Percentiles rank a stretch among this genome's conserved stretches.
phyloP scores from a whole-genome alignment of 2,329 filamentous ascomycete genomes.

The Phoma sp. region DNA sequence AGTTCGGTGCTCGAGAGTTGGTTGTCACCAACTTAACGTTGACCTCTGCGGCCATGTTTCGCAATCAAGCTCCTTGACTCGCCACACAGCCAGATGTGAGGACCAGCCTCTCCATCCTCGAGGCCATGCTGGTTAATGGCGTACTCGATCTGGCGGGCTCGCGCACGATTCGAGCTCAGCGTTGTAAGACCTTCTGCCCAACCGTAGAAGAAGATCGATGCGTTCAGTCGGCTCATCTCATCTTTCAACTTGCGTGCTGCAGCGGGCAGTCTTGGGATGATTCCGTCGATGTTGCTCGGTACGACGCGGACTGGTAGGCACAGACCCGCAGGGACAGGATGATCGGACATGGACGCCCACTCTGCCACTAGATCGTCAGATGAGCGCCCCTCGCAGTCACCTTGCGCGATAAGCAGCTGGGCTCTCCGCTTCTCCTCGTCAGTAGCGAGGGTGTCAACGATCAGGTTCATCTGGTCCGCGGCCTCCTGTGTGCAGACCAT shows the following conservation, averaged over 20 bases:
- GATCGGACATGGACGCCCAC: slow-evolving; percentile 57
- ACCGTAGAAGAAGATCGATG: slow-evolving; percentile 74
- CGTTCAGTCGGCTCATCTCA: slow-evolving; percentile 66
- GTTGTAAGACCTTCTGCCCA: slow-evolving; percentile 71
- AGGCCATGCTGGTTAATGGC: slow-evolving; percentile 61
- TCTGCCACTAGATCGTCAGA: slow-evolving; percentile 23
- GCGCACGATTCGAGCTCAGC: slow-evolving; percentile 72
- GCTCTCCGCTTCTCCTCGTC: slow-evolving; percentile 60
- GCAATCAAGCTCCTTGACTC: slow-evolving; percentile 71
- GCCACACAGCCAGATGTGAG: slow-evolving; percentile 69
- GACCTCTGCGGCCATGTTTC: slow-evolving; percentile 52
- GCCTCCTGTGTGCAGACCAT: slow-evolving; percentile 73
- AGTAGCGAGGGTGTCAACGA: slow-evolving; percentile 48
- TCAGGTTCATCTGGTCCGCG: slow-evolving; percentile 64
- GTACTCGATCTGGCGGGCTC: slow-evolving; percentile 69
- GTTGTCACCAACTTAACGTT: background rate
- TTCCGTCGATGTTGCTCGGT: slow-evolving; percentile 51
- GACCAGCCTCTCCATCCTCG: slow-evolving; percentile 62
- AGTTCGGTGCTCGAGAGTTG: too few relatives aligned
- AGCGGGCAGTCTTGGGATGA: slow-evolving; percentile 50
- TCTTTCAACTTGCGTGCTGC: slow-evolving; percentile 53
- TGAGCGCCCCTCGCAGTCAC: slow-evolving; percentile 23
- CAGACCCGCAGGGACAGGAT: slow-evolving; percentile 61
- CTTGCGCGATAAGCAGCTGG: slow-evolving; percentile 62
- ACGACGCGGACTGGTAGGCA: slow-evolving; percentile 67